These are phyloP conservation scores for Cordyceps farinosa DNA, from an alignment of 2,329 filamentous ascomycete genomes.

Conservation along the genomic window DNA sequence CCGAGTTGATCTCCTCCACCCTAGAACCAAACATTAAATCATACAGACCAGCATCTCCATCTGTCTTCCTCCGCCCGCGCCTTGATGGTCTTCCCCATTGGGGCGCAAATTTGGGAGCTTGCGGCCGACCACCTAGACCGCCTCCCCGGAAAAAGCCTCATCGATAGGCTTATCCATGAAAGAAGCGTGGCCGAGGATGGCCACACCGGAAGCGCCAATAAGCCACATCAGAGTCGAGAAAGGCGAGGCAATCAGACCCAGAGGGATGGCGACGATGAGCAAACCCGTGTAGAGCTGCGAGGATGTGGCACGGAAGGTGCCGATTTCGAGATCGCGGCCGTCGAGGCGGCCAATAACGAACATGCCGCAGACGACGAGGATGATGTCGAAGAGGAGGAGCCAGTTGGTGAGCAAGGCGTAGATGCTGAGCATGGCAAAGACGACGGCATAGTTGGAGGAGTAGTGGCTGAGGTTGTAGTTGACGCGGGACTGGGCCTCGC, in stretches of 20 bases:
- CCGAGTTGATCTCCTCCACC: constrained; percentile 66
- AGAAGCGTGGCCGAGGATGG: constrained; percentile 89
- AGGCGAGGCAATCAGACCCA: constrained; percentile 81
- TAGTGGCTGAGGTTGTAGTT: constrained; percentile 98
- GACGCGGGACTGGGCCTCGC: constrained; percentile 83
- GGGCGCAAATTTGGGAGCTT: constrained; percentile 93
- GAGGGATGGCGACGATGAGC: constrained; percentile 75
- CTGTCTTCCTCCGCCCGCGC: constrained; percentile 67
- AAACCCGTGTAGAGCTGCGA: constrained; percentile 93
- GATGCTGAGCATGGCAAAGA: constrained; percentile 93
- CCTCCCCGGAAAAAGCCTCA: constrained; percentile 99
- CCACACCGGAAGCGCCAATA: constrained; percentile 90
- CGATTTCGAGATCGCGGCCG: constrained; percentile 83
- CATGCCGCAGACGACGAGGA: constrained; percentile 81
- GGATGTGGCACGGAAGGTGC: constrained; percentile 74
- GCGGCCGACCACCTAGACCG: constrained; percentile 99
- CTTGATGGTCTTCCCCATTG: constrained; percentile 99
- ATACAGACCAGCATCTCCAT: constrained; percentile 42
- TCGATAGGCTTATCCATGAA: constrained; percentile 99
- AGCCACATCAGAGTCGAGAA: constrained; percentile 88
- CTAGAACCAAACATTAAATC: constrained; percentile 34
- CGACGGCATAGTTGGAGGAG: constrained; percentile 94
- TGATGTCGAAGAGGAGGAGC: constrained; percentile 84
- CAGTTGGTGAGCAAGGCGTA: constrained; percentile 91
- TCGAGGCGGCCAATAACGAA: constrained; percentile 88